Evolutionary conservation across 306 rosid genomes (phyloP).

Genomic region (Castanea sativa): DNA sequence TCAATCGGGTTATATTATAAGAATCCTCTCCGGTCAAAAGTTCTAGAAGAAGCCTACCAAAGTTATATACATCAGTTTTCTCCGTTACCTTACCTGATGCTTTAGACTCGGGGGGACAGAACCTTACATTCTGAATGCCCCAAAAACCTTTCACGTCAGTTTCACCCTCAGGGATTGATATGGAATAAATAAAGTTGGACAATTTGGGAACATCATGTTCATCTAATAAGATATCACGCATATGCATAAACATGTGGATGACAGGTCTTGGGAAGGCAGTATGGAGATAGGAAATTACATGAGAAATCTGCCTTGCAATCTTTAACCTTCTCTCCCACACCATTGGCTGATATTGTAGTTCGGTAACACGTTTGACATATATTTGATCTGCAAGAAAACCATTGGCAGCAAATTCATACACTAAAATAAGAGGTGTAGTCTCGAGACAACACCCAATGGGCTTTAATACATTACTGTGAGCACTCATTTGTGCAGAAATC

Average conservation of each 20-base stretch:
- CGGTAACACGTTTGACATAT: neutral
- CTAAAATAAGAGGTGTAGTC: neutral
- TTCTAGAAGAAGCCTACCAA: neutral
- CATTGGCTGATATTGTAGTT: too few species aligned
- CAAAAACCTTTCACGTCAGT: neutral
- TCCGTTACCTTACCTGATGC: neutral
- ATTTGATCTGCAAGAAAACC: neutral
- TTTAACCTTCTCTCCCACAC: too few species aligned
- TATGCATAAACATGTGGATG: neutral
- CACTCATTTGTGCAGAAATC: neutral
- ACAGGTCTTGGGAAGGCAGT: neutral
- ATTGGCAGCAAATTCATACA: neutral
- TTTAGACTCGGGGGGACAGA: neutral
- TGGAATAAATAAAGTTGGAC: neutral
- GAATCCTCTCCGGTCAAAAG: neutral
- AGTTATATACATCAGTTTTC: conserved; percentile 9
- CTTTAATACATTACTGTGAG: neutral
- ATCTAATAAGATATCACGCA: neutral
- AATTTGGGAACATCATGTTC: neutral
- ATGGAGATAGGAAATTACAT: too few species aligned
- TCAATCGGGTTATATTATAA: neutral
- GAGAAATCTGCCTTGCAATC: too few species aligned
- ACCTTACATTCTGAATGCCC: neutral
- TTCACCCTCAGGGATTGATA: conserved; percentile 13
- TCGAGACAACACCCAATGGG: neutral